Evolutionary conservation across 73 alveolate genomes (phyloP).

Genomic region (Tetrahymena elliotti): DNA sequence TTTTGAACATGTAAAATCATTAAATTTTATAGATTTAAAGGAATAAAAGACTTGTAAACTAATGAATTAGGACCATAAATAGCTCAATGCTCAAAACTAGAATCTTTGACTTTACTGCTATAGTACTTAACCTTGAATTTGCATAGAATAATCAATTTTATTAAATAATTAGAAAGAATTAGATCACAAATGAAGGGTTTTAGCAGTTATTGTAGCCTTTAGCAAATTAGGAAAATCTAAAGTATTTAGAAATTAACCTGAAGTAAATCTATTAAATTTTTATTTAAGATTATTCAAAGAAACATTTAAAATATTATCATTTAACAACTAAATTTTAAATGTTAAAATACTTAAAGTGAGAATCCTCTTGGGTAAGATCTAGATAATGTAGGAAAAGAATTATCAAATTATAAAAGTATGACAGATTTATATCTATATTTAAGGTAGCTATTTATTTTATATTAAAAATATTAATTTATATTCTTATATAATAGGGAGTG

Average conservation of each 20-base stretch:
- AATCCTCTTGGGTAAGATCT: background rate
- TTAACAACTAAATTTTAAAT: too few relatives aligned
- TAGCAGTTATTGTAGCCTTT: background rate
- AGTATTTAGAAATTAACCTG: background rate
- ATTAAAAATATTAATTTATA: background rate
- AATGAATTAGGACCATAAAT: background rate
- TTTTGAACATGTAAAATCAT: too few relatives aligned
- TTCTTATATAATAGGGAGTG: background rate
- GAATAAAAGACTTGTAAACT: background rate
- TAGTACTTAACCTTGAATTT: background rate
- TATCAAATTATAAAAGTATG: background rate
- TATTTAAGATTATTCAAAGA: too few relatives aligned
- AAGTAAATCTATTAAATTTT: too few relatives aligned
- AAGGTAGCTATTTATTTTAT: background rate
- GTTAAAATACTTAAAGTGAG: background rate
- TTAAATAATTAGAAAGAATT: background rate
- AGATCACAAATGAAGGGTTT: background rate
- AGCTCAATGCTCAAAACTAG: background rate
- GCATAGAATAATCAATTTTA: background rate
- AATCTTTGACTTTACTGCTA: background rate
- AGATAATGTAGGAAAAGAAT: background rate
- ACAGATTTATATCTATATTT: background rate
- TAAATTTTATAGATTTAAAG: background rate
- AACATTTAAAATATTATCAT: too few relatives aligned
- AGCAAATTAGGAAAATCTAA: background rate